These are phyloP conservation scores for Taxillus chinensis DNA, from an alignment of 164 flowering plant species.

Conservation along the genomic window DNA sequence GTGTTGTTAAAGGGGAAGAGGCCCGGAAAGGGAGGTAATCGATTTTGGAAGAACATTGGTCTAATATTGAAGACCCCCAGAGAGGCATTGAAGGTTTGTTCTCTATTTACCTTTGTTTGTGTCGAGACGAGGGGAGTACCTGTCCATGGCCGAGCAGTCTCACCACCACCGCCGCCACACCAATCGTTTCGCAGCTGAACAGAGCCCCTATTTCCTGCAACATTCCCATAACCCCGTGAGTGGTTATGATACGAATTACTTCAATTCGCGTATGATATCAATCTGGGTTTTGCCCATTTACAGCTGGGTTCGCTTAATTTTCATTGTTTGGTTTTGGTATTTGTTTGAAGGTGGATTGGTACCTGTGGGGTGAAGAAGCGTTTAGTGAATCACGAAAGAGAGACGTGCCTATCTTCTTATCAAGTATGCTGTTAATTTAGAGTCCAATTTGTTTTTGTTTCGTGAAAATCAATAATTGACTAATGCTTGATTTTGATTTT, in stretches of 20 bases:
- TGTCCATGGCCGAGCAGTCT: slow-evolving; percentile 51
- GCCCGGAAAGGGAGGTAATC: slow-evolving; percentile 48
- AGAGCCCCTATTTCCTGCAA: slow-evolving; percentile 94
- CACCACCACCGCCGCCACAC: slow-evolving; percentile 45
- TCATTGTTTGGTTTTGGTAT: not conserved
- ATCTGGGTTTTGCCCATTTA: no score
- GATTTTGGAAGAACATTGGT: slow-evolving; percentile 43
- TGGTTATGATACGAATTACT: no score
- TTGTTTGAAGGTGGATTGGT: slow-evolving; percentile 73
- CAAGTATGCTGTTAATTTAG: slow-evolving; percentile 33
- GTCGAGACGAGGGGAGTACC: no score
- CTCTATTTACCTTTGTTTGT: no score
- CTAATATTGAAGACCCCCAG: slow-evolving; percentile 12
- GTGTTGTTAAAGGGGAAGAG: slow-evolving; percentile 53
- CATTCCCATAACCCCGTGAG: slow-evolving; percentile 90
- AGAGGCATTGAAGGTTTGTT: slow-evolving; percentile 1
- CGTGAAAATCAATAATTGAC: not conserved
- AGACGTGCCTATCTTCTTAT: slow-evolving; percentile 81
- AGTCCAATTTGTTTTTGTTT: no score
- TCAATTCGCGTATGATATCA: no score
- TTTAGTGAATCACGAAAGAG: slow-evolving; percentile 67
- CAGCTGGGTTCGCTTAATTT: no score
- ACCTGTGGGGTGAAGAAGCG: slow-evolving; percentile 97
- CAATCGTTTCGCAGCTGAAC: slow-evolving; percentile 81
- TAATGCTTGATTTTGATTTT: not conserved